Evolutionary conservation across 768 basidiomycete genomes (phyloP).

Genomic region (Tulasnella calospora): DNA sequence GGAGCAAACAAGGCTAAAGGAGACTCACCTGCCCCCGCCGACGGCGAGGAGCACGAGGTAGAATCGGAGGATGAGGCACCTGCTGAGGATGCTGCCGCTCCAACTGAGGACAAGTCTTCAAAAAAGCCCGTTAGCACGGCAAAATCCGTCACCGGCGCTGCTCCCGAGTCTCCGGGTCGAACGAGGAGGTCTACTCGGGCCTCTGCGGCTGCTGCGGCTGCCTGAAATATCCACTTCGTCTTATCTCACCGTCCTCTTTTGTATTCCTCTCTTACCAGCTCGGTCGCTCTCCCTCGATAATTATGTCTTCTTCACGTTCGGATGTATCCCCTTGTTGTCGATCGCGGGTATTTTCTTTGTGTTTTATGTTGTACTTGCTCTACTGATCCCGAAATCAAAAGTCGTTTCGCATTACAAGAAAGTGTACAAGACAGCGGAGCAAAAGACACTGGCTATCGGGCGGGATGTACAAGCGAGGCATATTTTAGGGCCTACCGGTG

Average conservation of each 20-base stretch:
- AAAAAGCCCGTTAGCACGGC: neutral
- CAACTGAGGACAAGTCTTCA: neutral
- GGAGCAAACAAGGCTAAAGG: neutral
- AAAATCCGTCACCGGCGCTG: neutral
- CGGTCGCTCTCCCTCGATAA: neutral
- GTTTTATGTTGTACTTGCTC: constrained; percentile 7
- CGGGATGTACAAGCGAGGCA: neutral
- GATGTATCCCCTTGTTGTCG: neutral
- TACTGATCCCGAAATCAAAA: neutral
- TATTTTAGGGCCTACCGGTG: neutral
- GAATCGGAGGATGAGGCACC: constrained; percentile 19
- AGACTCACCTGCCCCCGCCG: neutral
- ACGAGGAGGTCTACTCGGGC: neutral
- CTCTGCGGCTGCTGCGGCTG: neutral
- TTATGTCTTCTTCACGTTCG: neutral
- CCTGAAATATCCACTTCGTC: neutral
- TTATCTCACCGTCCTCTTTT: neutral
- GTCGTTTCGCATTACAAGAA: neutral
- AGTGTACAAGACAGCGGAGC: neutral
- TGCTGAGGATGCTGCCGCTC: neutral
- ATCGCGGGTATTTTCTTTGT: neutral
- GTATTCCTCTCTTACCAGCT: neutral
- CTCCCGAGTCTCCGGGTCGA: constrained; percentile 2
- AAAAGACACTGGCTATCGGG: neutral
- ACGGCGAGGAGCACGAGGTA: constrained; percentile 9